Conservation (phyloP, 306 rosid genomes). For the Cyamopsis tetragonoloba region DNA sequence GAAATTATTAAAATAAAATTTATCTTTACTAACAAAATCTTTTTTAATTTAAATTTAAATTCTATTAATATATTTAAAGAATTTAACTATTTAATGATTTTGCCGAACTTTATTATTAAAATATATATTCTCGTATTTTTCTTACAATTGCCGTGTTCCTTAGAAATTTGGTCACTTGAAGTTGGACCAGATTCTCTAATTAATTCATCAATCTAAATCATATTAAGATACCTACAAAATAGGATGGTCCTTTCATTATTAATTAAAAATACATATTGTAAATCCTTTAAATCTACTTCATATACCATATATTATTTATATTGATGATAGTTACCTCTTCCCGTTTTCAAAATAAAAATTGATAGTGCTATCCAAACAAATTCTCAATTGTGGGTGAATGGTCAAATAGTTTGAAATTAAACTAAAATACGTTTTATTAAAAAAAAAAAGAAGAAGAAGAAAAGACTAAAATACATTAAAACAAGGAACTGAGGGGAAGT, state of each 20-base stretch:
- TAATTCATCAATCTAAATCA: constrained; percentile 26
- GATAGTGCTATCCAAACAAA: constrained; percentile 18
- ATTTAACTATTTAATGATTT: too few relatives aligned
- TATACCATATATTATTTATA: background rate
- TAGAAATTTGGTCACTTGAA: background rate
- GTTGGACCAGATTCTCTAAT: background rate
- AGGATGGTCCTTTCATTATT: constrained; percentile 8
- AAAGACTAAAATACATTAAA: background rate
- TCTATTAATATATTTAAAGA: too few relatives aligned
- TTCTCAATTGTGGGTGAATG: constrained; percentile 4
- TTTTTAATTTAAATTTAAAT: too few relatives aligned
- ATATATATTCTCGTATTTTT: too few relatives aligned
- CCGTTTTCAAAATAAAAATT: background rate
- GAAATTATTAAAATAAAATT: too few relatives aligned
- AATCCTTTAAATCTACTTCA: background rate
- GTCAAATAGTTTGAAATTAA: constrained; percentile 27
- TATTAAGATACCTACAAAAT: constrained; percentile 4
- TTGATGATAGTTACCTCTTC: background rate
- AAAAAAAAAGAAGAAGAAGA: too few relatives aligned
- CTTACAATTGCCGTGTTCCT: constrained; percentile 22
- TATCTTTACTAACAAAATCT: too few relatives aligned
- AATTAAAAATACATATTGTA: too few relatives aligned
- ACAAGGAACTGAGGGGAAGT: background rate
- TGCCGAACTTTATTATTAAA: too few relatives aligned
- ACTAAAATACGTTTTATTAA: too few relatives aligned